Evolutionary conservation across 441 rosid genomes (phyloP), one percentile per base, ranked within the genome.

Genomic region (Corymbia calophylla): DNA sequence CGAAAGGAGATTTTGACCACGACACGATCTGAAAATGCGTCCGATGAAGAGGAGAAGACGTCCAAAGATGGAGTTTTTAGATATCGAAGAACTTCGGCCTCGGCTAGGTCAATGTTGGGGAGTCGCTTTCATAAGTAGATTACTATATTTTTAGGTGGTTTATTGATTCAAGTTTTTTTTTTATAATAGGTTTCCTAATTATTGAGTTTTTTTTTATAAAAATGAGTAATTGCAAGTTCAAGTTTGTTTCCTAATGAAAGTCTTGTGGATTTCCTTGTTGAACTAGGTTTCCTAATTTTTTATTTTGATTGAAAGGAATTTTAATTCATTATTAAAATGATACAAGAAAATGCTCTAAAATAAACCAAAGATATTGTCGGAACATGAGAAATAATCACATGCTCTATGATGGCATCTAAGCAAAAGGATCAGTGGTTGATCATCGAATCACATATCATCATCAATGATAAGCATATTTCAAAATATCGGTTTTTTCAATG

Each of bases 401-500:
- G 64, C 25, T 58, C 3, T 25, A 13, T 0, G 6, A 58, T 58
- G 23, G 25, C 6, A 56, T 58, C 14, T 0, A 4, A 1, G 6
- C 3, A 58, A 56, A 55, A 56, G 5, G 62, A 56, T 9, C 5
- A 4, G 2, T 1, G 10, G 14, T 58, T 3, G 25, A 58, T 58
- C 10, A 58, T 1, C 6, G 6, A 58, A 58, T 58, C 64, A 58
- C 25, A 58, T 39, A 5, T 39, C 64, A 58, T 25, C 64, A 25
- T 58, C 27, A 10, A 0, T 58, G 17, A 1, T 58, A 25, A 58
- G 11, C 25, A 4, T 10, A 58, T 0, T 3, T 1, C 2, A 0
- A 10, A 58, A 58, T 58, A 12, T 58, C 64, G 11, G 25, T 58
- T 58, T 14, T 23, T 58, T 25, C 10, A 1, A 29, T 0, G 0